These are phyloP conservation scores for Westerdykella aurantiaca DNA, from an alignment of 2,329 filamentous ascomycete genomes.

Conservation along the genomic window DNA sequence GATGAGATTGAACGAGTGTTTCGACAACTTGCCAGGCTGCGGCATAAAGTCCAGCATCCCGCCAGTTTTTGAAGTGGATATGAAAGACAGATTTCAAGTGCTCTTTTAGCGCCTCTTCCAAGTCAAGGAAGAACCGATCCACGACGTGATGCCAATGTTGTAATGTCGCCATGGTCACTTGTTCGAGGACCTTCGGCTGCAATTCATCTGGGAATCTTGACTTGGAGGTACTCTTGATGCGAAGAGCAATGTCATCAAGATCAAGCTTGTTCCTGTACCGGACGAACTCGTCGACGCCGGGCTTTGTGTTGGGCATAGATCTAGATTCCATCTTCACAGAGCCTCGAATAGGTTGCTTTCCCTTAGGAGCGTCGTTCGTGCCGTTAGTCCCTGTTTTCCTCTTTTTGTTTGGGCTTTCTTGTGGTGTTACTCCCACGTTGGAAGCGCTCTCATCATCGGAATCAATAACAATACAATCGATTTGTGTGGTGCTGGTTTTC, in stretches of 20 bases:
- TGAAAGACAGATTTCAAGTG: constrained; percentile 22
- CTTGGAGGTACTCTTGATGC: constrained; percentile 20
- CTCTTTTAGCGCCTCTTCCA: constrained; percentile 9
- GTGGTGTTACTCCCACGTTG: neutral
- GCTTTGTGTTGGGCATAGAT: no score
- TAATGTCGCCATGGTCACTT: constrained; percentile 25
- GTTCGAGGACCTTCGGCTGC: constrained; percentile 29
- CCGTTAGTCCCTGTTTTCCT: constrained; percentile 16
- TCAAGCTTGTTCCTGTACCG: constrained; percentile 13
- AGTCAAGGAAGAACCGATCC: constrained; percentile 18
- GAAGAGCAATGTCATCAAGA: constrained; percentile 25
- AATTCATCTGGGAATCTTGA: constrained; percentile 32
- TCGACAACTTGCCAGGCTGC: constrained; percentile 20
- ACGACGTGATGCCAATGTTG: constrained; percentile 26
- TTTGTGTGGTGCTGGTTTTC: constrained; percentile 10
- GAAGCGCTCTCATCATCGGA: constrained; percentile 10
- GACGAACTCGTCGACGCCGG: neutral
- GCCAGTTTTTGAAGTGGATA: constrained; percentile 24
- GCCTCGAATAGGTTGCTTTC: no score
- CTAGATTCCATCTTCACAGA: no score
- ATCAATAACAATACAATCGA: constrained; percentile 17
- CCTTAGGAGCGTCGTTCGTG: neutral
- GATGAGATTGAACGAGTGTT: constrained; percentile 19
- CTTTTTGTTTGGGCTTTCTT: constrained; percentile 27
- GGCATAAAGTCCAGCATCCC: constrained; percentile 24